Base-by-base conservation (phyloP, 805 yeast genomes). In the Sporopachydermia quercuum region DNA sequence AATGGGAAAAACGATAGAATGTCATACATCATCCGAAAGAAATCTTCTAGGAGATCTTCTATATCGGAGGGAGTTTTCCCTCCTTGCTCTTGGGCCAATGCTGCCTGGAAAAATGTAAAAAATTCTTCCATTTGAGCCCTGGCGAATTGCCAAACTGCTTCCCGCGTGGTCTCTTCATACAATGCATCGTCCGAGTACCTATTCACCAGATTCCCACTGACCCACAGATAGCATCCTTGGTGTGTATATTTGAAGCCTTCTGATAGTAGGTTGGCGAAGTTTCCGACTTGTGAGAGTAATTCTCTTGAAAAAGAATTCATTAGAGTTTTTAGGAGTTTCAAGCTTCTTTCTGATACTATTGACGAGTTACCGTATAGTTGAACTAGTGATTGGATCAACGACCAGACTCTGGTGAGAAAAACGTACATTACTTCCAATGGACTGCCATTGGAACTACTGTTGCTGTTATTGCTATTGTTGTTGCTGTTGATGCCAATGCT, bases 211-310 rank as follows among this genome's bases (percentile, higher is more conserved):
- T 55, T 50, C 5, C 96, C 96, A 2, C 94, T 78, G 11, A 83
- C 89, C 91, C 94, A 87, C 41, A 87, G 60, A 53, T 79, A 86
- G 54, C 94, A 83, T 3, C 96, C 96, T 50, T 62, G 72, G 27
- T 75, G 71, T 15, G 79, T 78, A 18, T 61, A 60, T 36, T 74
- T 67, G 60, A 85, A 87, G 1, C 93, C 91, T 33, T 67, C 66
- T 15, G 73, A 78, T 41, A 86, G 65, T 38, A 78, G 58, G 40
- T 70, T 76, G 1, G 85, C 84, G 33, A 85, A 69, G 11, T 71
- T 65, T 3, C 75, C 70, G 15, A 87, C 61, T 16, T 81, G 63
- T 2, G 81, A 77, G 16, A 63, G 53, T 43, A 82, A 54, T 49
- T 66, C 76, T 6, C 66, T 60, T 40, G 70, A 70, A 54, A 72